Percentiles rank a stretch among this genome's conserved stretches.
Conservation (phyloP, 1,139 yeast genomes). For the Ogataea hybrid region DNA sequence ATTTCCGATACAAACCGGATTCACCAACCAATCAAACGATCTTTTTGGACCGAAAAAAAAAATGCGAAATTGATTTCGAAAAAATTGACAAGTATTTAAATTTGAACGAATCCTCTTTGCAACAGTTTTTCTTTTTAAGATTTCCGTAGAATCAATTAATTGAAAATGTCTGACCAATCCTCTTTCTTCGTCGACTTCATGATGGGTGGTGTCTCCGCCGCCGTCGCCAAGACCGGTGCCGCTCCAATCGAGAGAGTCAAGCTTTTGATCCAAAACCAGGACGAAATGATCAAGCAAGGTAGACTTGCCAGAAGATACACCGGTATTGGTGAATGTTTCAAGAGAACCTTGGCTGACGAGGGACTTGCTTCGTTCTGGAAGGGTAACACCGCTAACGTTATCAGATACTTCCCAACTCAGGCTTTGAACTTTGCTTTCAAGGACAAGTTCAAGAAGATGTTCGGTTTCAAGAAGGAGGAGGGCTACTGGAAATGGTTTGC, state of each 20-base stretch:
- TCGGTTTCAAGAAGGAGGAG: slow-evolving; percentile 70
- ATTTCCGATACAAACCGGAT: slow-evolving; percentile 5
- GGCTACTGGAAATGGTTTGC: slow-evolving; percentile 71
- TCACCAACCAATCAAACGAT: slow-evolving; percentile 16
- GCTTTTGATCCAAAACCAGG: slow-evolving; percentile 79
- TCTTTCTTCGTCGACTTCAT: slow-evolving; percentile 55
- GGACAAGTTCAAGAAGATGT: slow-evolving; percentile 76
- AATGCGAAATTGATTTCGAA: slow-evolving; percentile 17
- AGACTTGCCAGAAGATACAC: slow-evolving; percentile 63
- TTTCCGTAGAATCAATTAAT: slow-evolving; percentile 14
- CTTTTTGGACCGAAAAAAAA: slow-evolving; percentile 8
- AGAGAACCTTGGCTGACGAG: slow-evolving; percentile 69
- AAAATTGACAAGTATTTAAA: slow-evolving; percentile 21
- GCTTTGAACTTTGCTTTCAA: slow-evolving; percentile 84
- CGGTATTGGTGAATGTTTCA: slow-evolving; percentile 73
- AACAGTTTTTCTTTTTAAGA: slow-evolving; percentile 13
- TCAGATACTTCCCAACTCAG: slow-evolving; percentile 85
- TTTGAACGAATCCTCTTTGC: slow-evolving; percentile 14
- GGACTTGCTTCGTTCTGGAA: slow-evolving; percentile 76
- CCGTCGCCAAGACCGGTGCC: slow-evolving; percentile 81
- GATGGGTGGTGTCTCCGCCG: slow-evolving; percentile 87
- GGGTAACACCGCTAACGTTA: slow-evolving; percentile 83
- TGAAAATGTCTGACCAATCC: slow-evolving; percentile 31
- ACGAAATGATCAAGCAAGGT: slow-evolving; percentile 81
- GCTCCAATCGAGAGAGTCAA: slow-evolving; percentile 85